Conservation (phyloP, 2,329 filamentous ascomycete genomes). For the Colletotrichum sp. region DNA sequence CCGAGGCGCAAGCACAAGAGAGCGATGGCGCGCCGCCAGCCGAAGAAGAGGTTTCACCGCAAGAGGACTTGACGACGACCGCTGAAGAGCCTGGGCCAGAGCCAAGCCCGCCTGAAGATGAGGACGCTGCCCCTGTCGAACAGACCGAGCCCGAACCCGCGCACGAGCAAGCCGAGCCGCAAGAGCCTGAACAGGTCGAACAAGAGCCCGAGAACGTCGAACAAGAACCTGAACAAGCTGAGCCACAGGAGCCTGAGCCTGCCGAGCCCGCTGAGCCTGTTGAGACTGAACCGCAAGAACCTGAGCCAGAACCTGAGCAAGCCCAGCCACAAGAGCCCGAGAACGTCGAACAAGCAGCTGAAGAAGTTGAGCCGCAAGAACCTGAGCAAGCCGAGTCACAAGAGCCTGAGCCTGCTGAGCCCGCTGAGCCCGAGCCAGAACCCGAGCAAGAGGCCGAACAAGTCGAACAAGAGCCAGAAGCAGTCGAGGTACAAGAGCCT, state of each 20-base stretch:
- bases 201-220: not conserved
- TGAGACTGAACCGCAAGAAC: not conserved
- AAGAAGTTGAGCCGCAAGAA: not conserved
- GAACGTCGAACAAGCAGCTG: not conserved
- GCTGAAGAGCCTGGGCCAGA: not conserved
- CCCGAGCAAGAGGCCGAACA: not conserved
- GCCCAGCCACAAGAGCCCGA: not conserved
- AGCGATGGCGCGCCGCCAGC: not conserved
- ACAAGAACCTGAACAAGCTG: constrained; percentile 1
- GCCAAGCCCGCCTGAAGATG: not conserved
- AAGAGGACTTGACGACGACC: not conserved
- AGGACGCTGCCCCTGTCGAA: not conserved
- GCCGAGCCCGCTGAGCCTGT: not conserved
- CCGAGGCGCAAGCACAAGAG: not conserved
- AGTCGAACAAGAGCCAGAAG: not conserved
- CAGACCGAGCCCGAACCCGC: not conserved
- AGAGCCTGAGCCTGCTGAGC: constrained; percentile 5
- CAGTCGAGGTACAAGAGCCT: not conserved
- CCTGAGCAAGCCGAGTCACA: not conserved
- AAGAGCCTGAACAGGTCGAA: not conserved
- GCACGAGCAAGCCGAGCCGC: not conserved
- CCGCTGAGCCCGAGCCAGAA: not conserved
- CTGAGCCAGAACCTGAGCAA: constrained; percentile 2
- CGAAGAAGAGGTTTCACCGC: not conserved
- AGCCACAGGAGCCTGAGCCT: not conserved